Percentiles rank a stretch among this genome's conserved stretches.
Conservation (phyloP, 2,329 filamentous ascomycete genomes). For the Eutypella sp. region DNA sequence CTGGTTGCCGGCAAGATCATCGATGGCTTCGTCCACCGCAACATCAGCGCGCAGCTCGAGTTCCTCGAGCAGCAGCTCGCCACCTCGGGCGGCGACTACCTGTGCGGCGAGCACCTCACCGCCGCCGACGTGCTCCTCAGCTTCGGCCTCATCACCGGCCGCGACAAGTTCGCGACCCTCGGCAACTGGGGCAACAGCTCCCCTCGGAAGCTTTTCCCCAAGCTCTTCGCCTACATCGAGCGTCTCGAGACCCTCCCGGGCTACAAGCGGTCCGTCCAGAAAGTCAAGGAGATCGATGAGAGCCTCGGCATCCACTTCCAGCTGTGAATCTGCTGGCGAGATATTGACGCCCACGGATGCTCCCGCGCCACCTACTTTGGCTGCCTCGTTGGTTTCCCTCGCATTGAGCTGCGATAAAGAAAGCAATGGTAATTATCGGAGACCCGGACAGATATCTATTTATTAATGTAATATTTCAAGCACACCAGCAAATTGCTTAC, state of each 20-base stretch:
- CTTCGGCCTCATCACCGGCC: constrained; percentile 44
- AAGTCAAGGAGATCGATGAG: constrained; percentile 46
- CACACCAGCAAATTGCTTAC: too few species aligned
- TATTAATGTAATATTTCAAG: too few species aligned
- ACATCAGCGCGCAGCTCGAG: constrained; percentile 41
- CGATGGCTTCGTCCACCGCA: constrained; percentile 40
- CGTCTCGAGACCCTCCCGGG: constrained; percentile 42
- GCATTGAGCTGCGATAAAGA: too few species aligned
- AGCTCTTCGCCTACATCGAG: constrained; percentile 42
- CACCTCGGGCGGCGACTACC: constrained; percentile 40
- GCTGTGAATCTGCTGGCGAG: not conserved
- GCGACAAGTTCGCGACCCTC: constrained; percentile 33
- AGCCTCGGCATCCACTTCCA: constrained; percentile 26
- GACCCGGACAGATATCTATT: too few species aligned
- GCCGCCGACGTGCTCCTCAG: constrained; percentile 51
- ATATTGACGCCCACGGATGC: too few species aligned
- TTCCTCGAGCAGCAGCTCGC: constrained; percentile 46
- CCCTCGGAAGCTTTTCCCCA: constrained; percentile 37
- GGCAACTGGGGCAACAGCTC: constrained; percentile 37
- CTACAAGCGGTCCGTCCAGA: constrained; percentile 42
- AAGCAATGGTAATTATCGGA: too few species aligned
- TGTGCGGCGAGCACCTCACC: constrained; percentile 45
- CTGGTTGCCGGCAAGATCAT: constrained; percentile 40
- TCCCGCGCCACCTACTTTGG: too few species aligned
- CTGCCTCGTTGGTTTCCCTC: too few species aligned